Evolutionary conservation across 306 rosid species (phyloP), one percentile per base, ranked within the genome.

Genomic region (Crotalaria pallida): DNA sequence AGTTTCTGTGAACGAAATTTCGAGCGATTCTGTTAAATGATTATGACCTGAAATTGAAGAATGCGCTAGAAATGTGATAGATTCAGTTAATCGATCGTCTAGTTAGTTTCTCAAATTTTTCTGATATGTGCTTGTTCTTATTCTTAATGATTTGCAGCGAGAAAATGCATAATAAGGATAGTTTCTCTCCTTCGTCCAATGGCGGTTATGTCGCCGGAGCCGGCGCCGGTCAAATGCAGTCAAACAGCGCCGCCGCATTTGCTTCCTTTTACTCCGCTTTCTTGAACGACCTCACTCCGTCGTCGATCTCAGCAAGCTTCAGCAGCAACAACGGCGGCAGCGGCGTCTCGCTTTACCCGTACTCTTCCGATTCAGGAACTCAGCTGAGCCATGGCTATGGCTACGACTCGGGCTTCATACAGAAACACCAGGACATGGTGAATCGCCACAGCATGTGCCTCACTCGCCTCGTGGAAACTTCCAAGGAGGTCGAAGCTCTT

Each of bases 361-460:
- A 72, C 75, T 48, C 82, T 7, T 48, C 82, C 7, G 87, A 79
- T 58, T 70, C 88, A 0, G 65, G 51, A 33, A 24, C 79, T 43
- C 78, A 75, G 55, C n/a, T n/a, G n/a, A n/a, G n/a, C n/a, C n/a
- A n/a, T n/a, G 70, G 50, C 69, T 51, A 50, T 48, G 65, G 59
- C 45, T 84, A 78, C 71, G 82, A 78, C 77, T 79, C 92, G 6
- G 68, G 81, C 58, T 73, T 74, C 4, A 71, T 88, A 13, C 93
- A 90, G 75, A 89, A 87, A 34, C 96, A 86, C 73, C 98, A 93
- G 76, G 98, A 93, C 45, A 84, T 90, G 94, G 88, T 93, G 65
- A 93, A 93, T 78, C 89, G 97, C 9, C 91, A 87, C 21, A 88
- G 82, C 59, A 86, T 90, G 85, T 88, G 86, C 69, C 92, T 93